phyloP scores from a whole-genome alignment of 2,329 filamentous ascomycete species.

The Aspergillus puulaauensis region DNA sequence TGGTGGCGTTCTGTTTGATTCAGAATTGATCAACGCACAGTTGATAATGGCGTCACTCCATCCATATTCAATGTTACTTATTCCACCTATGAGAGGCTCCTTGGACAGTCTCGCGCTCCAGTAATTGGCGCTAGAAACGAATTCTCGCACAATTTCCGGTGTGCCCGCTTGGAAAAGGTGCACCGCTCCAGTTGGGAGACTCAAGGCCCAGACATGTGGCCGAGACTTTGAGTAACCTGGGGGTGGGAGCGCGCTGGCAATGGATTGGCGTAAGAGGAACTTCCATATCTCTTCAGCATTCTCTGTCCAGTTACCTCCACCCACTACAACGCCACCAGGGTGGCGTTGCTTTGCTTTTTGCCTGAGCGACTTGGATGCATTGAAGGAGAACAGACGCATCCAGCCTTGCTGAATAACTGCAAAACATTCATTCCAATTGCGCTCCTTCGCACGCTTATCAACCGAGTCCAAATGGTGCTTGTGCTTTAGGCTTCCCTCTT shows the following conservation, averaged over 20 bases:
- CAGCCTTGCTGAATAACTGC: constrained; percentile 94
- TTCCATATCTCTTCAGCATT: constrained; percentile 87
- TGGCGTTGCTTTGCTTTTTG: constrained; percentile 60
- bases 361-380: constrained; percentile 69
- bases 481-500: constrained; percentile 93
- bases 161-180: constrained; percentile 99
- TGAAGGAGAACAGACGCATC: constrained; percentile 92
- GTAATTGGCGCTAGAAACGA: constrained; percentile 92
- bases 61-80: constrained; percentile 96
- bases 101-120: constrained; percentile 95
- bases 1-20: constrained; percentile 33
- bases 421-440: constrained; percentile 94
- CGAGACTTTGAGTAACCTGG: constrained; percentile 90
- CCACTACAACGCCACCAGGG: constrained; percentile 69
- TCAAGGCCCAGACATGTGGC: constrained; percentile 92
- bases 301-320: constrained; percentile 97
- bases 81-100: constrained; percentile 85
- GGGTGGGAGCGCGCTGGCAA: constrained; percentile 83
- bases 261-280: constrained; percentile 85
- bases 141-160: constrained; percentile 89
- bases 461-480: constrained; percentile 92
- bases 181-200: constrained; percentile 86
- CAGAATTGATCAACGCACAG: constrained; percentile 67
- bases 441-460: constrained; percentile 89
- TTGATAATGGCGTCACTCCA: constrained; percentile 86